Conservation (phyloP, 768 basidiomycete genomes). For the Pseudohyphozyma bogoriensis region DNA sequence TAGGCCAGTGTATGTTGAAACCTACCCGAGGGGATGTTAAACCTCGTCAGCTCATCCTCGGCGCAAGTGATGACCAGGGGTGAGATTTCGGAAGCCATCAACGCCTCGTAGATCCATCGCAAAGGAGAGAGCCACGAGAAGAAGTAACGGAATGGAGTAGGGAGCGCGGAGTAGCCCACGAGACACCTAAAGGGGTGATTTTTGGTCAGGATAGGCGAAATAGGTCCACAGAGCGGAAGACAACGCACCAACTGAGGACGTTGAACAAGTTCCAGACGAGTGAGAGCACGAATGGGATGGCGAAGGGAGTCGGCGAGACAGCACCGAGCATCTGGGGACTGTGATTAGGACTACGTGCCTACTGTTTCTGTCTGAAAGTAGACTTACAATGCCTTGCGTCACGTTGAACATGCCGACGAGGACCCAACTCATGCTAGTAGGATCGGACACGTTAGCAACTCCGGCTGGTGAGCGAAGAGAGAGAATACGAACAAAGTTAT, state of each 20-base stretch:
- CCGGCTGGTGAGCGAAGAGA: too few relatives aligned
- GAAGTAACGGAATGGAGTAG: conserved; percentile 14
- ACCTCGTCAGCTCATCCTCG: not conserved
- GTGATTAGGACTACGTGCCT: not conserved
- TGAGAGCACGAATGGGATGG: conserved; percentile 6
- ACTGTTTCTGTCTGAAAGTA: not conserved
- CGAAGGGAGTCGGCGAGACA: conserved; percentile 5
- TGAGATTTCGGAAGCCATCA: conserved; percentile 2
- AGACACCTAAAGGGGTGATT: not conserved
- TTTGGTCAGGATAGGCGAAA: not conserved
- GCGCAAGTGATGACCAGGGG: not conserved
- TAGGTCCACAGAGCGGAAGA: too few relatives aligned
- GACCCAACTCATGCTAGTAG: conserved; percentile 34
- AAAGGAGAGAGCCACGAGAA: conserved; percentile 17
- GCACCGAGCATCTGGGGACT: conserved; percentile 3
- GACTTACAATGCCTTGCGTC: conserved; percentile 1
- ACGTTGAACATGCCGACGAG: conserved; percentile 55
- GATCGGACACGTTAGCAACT: not conserved
- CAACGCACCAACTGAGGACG: not conserved
- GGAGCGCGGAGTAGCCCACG: conserved; percentile 3
- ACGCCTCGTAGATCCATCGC: not conserved
- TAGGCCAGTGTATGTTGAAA: not conserved
- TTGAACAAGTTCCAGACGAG: conserved; percentile 7
- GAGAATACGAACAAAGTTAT: conserved; percentile 2
- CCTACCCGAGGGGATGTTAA: conserved; percentile 6